phyloP scores from a whole-genome alignment of 2,329 filamentous ascomycete species.

The Mycogone perniciosa region DNA sequence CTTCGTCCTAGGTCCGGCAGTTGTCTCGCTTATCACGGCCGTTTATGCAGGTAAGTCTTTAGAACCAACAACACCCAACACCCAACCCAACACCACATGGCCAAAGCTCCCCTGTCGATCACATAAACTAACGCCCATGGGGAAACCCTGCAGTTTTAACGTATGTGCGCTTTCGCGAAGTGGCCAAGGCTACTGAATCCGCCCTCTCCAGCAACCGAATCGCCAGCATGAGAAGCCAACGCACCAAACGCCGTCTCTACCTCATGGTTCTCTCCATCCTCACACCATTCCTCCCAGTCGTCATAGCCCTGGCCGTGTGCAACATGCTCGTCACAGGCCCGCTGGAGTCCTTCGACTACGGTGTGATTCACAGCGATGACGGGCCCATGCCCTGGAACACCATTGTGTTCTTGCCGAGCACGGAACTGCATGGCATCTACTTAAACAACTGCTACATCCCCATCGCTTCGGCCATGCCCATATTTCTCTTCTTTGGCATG shows the following conservation, averaged over 20 bases:
- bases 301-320: conserved; percentile 32
- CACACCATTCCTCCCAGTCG: conserved; percentile 44
- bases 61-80: neutral
- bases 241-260: conserved; percentile 48
- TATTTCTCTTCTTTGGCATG: conserved; percentile 51
- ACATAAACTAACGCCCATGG: too few species aligned
- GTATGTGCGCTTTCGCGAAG: conserved; percentile 41
- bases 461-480: conserved; percentile 39
- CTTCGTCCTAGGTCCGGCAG: conserved; percentile 42
- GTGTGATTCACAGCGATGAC: conserved; percentile 34
- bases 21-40: conserved; percentile 38
- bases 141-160: conserved; percentile 33
- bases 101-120: neutral
- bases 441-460: conserved; percentile 45
- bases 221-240: conserved; percentile 37
- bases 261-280: conserved; percentile 48
- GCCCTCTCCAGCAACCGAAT: conserved; percentile 35
- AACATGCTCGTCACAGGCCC: conserved; percentile 33
- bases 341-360: conserved; percentile 34
- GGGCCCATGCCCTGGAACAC: conserved; percentile 36
- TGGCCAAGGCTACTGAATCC: conserved; percentile 36
- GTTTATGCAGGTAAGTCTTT: conserved; percentile 42
- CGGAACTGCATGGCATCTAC: conserved; percentile 30
- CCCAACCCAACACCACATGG: neutral
- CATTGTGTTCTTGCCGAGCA: conserved; percentile 40